phyloP scores from a whole-genome alignment of 2,329 filamentous ascomycete species.

The Pseudogymnoascus sp. region DNA sequence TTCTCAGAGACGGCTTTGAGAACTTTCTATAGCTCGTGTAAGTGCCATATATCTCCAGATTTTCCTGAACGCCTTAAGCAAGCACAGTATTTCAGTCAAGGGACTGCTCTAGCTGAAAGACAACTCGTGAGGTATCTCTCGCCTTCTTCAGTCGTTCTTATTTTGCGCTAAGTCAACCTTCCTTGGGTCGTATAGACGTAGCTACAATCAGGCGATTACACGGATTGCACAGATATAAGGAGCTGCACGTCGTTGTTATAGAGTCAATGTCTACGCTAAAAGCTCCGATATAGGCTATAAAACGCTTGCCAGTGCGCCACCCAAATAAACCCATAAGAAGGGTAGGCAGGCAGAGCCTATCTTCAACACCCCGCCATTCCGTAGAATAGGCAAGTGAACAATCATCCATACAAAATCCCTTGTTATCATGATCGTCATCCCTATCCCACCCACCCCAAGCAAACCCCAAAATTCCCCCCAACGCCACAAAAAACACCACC shows the following conservation, averaged over 20 bases:
- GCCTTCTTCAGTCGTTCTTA: too few relatives aligned
- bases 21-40: too few relatives aligned
- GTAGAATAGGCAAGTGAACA: neutral
- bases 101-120: too few relatives aligned
- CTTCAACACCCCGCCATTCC: neutral
- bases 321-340: neutral
- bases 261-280: neutral
- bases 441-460: too few relatives aligned
- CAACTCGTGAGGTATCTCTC: too few relatives aligned
- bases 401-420: neutral
- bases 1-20: too few relatives aligned
- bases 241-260: neutral
- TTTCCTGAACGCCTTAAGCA: too few relatives aligned
- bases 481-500: neutral
- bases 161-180: too few relatives aligned
- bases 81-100: too few relatives aligned
- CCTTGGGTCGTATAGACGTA: too few relatives aligned
- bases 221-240: neutral
- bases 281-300: neutral
- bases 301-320: neutral
- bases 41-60: too few relatives aligned
- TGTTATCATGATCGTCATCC: neutral
- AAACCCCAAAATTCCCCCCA: neutral
- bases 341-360: neutral
- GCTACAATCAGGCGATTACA: too few relatives aligned